These are phyloP conservation scores for Neocucurbitaria cava DNA, from an alignment of 2,329 filamentous ascomycete genomes.

Conservation along the genomic window DNA sequence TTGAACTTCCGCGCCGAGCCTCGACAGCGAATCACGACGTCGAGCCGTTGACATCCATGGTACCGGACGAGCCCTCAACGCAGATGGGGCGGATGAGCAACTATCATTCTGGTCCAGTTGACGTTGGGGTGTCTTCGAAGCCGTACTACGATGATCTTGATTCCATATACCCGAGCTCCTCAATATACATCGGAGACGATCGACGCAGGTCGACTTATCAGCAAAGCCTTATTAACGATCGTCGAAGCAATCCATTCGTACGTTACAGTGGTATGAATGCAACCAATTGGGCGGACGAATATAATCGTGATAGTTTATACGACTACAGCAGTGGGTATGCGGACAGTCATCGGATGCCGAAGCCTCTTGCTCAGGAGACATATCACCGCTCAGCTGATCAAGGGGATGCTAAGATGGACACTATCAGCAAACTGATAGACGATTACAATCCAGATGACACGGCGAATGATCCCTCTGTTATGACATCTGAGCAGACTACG, in stretches of 20 bases:
- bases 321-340: conserved; percentile 15
- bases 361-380: conserved; percentile 17
- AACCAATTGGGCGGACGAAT: conserved; percentile 18
- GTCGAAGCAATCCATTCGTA: conserved; percentile 30
- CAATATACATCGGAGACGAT: conserved; percentile 39
- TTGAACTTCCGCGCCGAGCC: conserved; percentile 8
- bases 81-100: conserved; percentile 23
- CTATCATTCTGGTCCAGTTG: conserved; percentile 13
- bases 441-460: conserved; percentile 27
- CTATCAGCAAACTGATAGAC: conserved; percentile 43
- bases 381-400: conserved; percentile 16
- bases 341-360: conserved; percentile 16
- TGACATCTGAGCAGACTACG: not conserved
- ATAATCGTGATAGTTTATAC: conserved; percentile 22
- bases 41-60: conserved; percentile 34
- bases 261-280: conserved; percentile 22
- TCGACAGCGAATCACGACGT: conserved; percentile 8
- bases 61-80: conserved; percentile 36
- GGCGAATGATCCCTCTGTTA: conserved; percentile 6
- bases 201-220: conserved; percentile 26
- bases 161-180: conserved; percentile 41
- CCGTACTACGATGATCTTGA: conserved; percentile 41
- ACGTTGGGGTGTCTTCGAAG: conserved; percentile 11
- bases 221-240: conserved; percentile 24
- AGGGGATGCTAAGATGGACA: conserved; percentile 36